A percentile compares a stretch with the other conserved stretches of the same genome.
phyloP scores from a whole-genome alignment of 257 asterid species.

The Linderniella brevidens region DNA sequence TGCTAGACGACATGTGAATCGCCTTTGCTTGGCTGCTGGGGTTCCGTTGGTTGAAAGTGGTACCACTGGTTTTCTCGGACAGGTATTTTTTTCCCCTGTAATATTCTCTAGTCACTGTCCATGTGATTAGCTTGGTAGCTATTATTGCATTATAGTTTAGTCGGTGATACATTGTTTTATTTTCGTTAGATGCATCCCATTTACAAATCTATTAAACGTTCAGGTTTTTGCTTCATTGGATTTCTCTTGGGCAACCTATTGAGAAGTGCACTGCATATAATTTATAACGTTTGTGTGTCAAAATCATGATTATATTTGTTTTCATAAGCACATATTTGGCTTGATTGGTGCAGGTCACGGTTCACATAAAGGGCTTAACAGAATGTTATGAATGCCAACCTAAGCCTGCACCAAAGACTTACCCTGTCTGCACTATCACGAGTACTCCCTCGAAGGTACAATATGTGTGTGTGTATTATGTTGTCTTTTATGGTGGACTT shows the following conservation, averaged over 20 bases:
- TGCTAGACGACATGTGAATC: constrained; percentile 98
- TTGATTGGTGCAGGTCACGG: constrained; percentile 62
- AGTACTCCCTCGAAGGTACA: constrained; percentile 95
- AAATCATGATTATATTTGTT: neutral
- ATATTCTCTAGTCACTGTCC: constrained; percentile 4
- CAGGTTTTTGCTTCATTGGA: no score
- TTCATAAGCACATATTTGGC: constrained; percentile 8
- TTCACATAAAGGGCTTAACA: constrained; percentile 77
- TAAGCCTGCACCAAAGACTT: constrained; percentile 96
- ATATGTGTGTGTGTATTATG: neutral
- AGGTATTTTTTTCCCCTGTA: constrained; percentile 35
- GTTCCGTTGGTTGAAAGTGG: constrained; percentile 97
- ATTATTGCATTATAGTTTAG: neutral
- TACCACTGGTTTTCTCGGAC: constrained; percentile 98
- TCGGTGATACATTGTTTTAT: no score
- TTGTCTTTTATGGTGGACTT: no score
- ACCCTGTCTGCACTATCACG: constrained; percentile 96
- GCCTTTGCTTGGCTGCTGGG: constrained; percentile 92
- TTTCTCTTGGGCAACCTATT: no score
- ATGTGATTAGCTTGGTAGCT: neutral
- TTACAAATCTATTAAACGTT: no score
- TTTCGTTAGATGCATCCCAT: no score
- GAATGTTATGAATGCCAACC: constrained; percentile 99
- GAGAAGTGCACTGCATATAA: no score
- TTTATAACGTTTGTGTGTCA: no score